These are phyloP conservation scores for Stenogyne calaminthoides DNA, from an alignment of 305 asterid genomes.

Conservation along the genomic window DNA sequence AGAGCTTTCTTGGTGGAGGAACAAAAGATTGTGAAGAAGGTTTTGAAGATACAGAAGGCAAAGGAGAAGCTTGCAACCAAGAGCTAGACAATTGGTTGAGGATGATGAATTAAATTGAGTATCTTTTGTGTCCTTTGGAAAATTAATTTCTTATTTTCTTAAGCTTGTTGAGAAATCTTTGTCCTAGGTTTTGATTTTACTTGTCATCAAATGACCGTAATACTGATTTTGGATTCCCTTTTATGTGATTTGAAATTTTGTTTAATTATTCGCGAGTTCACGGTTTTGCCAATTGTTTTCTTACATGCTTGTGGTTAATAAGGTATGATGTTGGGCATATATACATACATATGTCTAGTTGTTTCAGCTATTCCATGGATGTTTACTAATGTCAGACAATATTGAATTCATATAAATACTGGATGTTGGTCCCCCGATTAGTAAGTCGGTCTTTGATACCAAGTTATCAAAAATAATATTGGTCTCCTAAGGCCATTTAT, in stretches of 20 bases:
- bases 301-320: neutral
- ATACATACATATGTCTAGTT: no score
- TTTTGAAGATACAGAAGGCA: slow-evolving; percentile 50
- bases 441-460: no score
- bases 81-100: slow-evolving; percentile 29
- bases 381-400: no score
- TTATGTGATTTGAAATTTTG: slow-evolving; percentile 28
- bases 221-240: slow-evolving; percentile 25
- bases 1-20: slow-evolving; percentile 59
- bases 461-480: no score
- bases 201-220: neutral
- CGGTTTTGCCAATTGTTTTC: neutral
- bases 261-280: neutral
- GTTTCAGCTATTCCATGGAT: no score
- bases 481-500: no score
- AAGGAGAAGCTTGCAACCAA: slow-evolving; percentile 55
- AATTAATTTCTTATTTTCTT: neutral
- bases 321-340: neutral
- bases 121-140: slow-evolving; percentile 25
- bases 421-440: no score
- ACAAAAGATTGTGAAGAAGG: slow-evolving; percentile 58
- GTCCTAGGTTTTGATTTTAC: slow-evolving; percentile 21
- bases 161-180: slow-evolving; percentile 22
- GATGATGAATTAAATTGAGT: slow-evolving; percentile 29
- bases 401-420: no score